These are phyloP conservation scores for Solanum chacoense DNA, from an alignment of 305 asterid genomes.

Conservation along the genomic window DNA sequence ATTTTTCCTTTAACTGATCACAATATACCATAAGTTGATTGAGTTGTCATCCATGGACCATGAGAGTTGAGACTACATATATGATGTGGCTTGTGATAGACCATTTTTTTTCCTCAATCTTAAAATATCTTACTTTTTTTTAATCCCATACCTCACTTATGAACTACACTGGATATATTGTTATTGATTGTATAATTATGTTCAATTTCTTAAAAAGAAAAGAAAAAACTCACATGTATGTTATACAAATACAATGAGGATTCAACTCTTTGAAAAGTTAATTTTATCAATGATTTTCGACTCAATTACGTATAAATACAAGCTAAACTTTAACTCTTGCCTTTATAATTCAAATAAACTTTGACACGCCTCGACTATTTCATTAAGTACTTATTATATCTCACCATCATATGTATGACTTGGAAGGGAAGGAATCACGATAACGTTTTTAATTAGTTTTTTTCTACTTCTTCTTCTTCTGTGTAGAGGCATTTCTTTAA, in stretches of 20 bases:
- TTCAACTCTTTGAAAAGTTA: neutral
- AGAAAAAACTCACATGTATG: neutral
- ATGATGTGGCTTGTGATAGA: neutral
- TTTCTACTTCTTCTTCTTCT: too few species aligned
- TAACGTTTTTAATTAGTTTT: too few species aligned
- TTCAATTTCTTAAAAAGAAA: neutral
- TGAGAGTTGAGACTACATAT: neutral
- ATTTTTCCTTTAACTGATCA: neutral
- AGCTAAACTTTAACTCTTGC: neutral
- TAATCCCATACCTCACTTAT: neutral
- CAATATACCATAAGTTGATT: neutral
- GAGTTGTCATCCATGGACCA: neutral
- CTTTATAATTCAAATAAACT: neutral
- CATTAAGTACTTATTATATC: neutral
- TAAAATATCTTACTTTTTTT: neutral
- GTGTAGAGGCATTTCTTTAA: too few species aligned
- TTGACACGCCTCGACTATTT: neutral
- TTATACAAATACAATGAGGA: neutral
- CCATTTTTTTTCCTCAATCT: neutral
- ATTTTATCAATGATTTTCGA: neutral
- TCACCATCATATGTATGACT: neutral
- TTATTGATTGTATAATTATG: neutral
- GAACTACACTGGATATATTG: neutral
- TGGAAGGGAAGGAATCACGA: too few species aligned
- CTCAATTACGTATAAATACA: neutral